Evolutionary conservation across 164 flowering plant genomes (phyloP).

Genomic region (Macadamia integrifolia): DNA sequence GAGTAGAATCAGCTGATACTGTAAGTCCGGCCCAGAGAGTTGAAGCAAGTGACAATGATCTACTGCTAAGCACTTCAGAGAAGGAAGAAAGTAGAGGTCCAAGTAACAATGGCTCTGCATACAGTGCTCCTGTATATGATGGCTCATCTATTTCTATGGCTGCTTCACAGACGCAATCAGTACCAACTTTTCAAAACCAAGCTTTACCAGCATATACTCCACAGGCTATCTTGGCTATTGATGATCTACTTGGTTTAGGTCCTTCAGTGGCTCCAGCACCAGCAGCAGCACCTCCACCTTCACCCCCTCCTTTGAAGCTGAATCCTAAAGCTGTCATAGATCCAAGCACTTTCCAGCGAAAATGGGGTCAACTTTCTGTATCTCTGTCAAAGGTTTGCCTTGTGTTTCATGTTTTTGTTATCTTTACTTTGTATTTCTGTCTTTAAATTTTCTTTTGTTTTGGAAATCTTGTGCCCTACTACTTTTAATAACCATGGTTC

Average conservation of each 20-base stretch:
- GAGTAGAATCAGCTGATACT: slow-evolving; percentile 44
- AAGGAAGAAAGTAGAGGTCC: slow-evolving; percentile 64
- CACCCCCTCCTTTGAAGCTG: slow-evolving; percentile 65
- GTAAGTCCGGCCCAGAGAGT: slow-evolving; percentile 51
- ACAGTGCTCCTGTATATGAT: slow-evolving; percentile 63
- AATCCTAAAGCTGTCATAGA: slow-evolving; percentile 72
- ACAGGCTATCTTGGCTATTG: slow-evolving; percentile 51
- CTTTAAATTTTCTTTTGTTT: neutral
- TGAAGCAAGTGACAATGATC: slow-evolving; percentile 89
- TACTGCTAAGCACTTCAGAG: slow-evolving; percentile 69
- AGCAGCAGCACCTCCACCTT: slow-evolving; percentile 20
- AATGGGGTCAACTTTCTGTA: slow-evolving; percentile 86
- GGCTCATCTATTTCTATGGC: slow-evolving; percentile 28
- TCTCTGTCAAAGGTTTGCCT: slow-evolving; percentile 64
- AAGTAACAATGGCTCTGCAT: slow-evolving; percentile 63
- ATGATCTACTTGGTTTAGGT: slow-evolving; percentile 70
- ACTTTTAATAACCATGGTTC: no score
- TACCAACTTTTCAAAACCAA: slow-evolving; percentile 32
- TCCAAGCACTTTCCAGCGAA: slow-evolving; percentile 82
- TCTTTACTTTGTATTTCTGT: neutral
- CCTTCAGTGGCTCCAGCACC: slow-evolving; percentile 24
- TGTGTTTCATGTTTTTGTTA: neutral
- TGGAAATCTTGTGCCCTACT: no score
- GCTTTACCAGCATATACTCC: slow-evolving; percentile 25
- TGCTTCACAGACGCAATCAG: slow-evolving; percentile 32